Base-by-base conservation (phyloP, 2,329 filamentous ascomycete genomes). In the Fusarium decemcellulare region DNA sequence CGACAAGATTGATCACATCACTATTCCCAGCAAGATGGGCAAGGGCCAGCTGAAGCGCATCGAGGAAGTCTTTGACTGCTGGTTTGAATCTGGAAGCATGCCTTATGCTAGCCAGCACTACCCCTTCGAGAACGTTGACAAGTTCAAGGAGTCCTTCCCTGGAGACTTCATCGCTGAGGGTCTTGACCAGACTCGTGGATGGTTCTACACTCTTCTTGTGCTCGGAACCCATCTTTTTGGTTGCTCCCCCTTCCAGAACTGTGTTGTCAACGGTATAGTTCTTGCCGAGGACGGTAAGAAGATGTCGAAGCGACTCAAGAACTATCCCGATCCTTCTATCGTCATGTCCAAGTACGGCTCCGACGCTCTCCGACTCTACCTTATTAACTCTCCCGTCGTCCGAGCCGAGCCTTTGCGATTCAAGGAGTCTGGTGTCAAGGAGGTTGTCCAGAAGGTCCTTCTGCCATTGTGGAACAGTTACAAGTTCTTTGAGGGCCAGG, bases 61-160 rank as follows among this genome's bases (percentile, higher is more conserved):
- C 10, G 91, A 94, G 54, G 94, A 97, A 78, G 93, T 98, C 6
- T 97, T 98, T 74, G 95, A 98, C 81, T 98, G 95, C 78, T 98
- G 95, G 94, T 97, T 97, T 68, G 95, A 98, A 81, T 97, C 94
- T 44, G 95, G 95, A 65, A 95, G 92, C 77, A 98, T 98, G 95
- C 95, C 95, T 3, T 98, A 97, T 77, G 93, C 93, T 43, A 94
- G 92, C 71, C 90, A 92, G 67, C 95, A 98, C 79, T 98, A 97
- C 77, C 95, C 95, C 8, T 98, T 98, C 76, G 92, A 95, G 81
- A 96, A 96, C 76, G 88, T 91, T 72, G 93, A 95, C 10, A 87
- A 91, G 63, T 95, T 97, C 68, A 87, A 94, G 72, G 87, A 90
- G 69, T 90, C 89, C 3, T 97, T 97, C 83, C 95, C 95, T 0